Evolutionary conservation across 352 stramenopile species (phyloP), one percentile per base, ranked within the genome.

Genomic region (Phytophthora brassicae): DNA sequence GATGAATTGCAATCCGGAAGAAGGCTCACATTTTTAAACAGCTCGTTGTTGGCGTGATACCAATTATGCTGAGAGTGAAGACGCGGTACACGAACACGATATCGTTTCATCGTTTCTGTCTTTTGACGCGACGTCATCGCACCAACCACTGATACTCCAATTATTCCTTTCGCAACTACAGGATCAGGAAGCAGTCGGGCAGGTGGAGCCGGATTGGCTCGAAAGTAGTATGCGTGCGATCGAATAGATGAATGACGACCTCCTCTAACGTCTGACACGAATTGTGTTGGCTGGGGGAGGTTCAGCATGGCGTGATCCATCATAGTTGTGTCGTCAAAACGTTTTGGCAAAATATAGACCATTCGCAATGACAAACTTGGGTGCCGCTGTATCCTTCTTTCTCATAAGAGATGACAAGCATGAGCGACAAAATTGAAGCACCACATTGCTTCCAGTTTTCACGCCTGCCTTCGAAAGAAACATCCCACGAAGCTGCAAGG

Each of bases 301-400:
- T 70, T 70, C 20, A 70, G 28, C 49, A 66, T 70, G 0, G 55
- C 50, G 20, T 70, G 60, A 17, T 66, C 55, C 2, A 56, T 66
- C 29, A 55, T 13, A 3, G 47, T 55, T 9, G 47, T 45, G 20
- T 55, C 31, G 13, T 28, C 31, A 55, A 55, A 55, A 9, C 8
- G 3, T 4, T 7, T 16, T 44, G 47, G 33, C 13, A 41, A 41
- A 35, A n/a, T 55, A 55, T 13, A 55, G 45, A n/a, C 47, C 47
- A 35, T 55, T 55, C 4, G 47, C 47, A 33, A 55, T 23, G 0
- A 14, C 33, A 41, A 41, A 41, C 33, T 41, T 41, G 33, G 12
- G 33, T 17, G 33, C 1, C 16, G 33, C n/a, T 11, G 16, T 41
- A 5, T 11, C 16, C 6, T 41, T 41, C 33, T 41, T 41, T 41